A percentile compares a stretch with the other conserved stretches of the same genome.
These are phyloP conservation scores for Ophiostoma sp. DNA, from an alignment of 2,329 filamentous ascomycete species.

Conservation along the genomic window DNA sequence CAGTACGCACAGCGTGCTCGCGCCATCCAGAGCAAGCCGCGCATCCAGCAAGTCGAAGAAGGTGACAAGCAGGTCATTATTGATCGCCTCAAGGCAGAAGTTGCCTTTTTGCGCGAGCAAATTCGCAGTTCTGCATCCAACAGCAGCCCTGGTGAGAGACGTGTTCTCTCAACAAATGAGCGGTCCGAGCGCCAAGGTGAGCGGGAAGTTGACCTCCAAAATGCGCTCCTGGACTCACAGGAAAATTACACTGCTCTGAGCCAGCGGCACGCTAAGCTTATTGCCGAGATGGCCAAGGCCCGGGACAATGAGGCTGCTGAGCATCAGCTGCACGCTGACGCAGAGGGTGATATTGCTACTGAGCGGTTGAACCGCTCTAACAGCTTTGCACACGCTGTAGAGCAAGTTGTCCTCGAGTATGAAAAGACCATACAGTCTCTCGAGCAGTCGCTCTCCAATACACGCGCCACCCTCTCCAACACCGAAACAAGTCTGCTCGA, in stretches of 20 bases:
- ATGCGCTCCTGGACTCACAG: slow-evolving; percentile 84
- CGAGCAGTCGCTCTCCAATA: slow-evolving; percentile 85
- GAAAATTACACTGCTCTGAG: slow-evolving; percentile 92
- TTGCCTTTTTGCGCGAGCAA: slow-evolving; percentile 88
- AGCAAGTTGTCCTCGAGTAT: slow-evolving; percentile 93
- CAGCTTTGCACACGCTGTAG: slow-evolving; percentile 90
- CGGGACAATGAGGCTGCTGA: slow-evolving; percentile 62
- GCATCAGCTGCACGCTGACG: slow-evolving; percentile 53
- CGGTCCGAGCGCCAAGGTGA: slow-evolving; percentile 73
- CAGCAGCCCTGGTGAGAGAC: slow-evolving; percentile 49
- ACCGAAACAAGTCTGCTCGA: slow-evolving; percentile 85
- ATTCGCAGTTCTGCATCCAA: slow-evolving; percentile 72
- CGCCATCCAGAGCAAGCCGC: slow-evolving; percentile 94
- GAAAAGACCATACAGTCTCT: slow-evolving; percentile 96
- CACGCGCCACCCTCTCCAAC: slow-evolving; percentile 71
- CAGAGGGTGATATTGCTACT: slow-evolving; percentile 69
- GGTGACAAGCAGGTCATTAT: slow-evolving; percentile 91
- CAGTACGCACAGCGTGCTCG: slow-evolving; percentile 94
- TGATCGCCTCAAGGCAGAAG: slow-evolving; percentile 86
- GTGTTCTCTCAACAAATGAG: slow-evolving; percentile 56
- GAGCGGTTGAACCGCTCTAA: slow-evolving; percentile 91
- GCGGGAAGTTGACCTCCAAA: slow-evolving; percentile 83
- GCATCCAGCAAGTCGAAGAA: slow-evolving; percentile 90
- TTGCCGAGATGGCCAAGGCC: slow-evolving; percentile 85
- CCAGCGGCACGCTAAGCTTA: slow-evolving; percentile 89